Base-by-base conservation (phyloP, 2,329 filamentous ascomycete species). In the Fusarium penzigii region DNA sequence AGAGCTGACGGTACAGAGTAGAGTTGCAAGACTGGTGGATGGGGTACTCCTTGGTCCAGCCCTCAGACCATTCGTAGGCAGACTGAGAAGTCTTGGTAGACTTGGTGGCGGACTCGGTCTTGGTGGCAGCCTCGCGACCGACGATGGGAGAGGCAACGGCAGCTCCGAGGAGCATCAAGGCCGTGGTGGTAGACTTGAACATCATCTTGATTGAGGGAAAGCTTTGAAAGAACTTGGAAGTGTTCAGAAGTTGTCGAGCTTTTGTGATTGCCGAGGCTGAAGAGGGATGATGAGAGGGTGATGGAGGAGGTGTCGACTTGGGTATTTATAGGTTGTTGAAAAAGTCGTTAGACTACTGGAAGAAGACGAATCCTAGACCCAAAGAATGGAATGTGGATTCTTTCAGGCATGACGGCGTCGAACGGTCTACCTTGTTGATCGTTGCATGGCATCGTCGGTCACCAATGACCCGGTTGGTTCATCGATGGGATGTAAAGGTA, bases 1-100 rank as follows among this genome's bases (percentile, higher is more conserved):
- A 69, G 41, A 89, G 75, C 66, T 87, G 82, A 8, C 68, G 69
- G 40, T 73, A 75, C 60, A 87, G 77, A 2, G 85, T 88, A 44
- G 74, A 70, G 62, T 89, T 89, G 73, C 87, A 89, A 20, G 84
- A 87, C 34, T 75, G 66, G 68, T 89, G 86, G 65, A 89, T 86
- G 14, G 74, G 70, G 59, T 72, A 78, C 11, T 56, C 53, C 53
- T 65, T 63, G 16, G 62, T 51, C 68, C 69, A 72, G 25, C 66
- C 68, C 6, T 63, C 60, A 29, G 67, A 55, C 70, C 70, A 72
- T 55, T 65, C 57, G 54, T 71, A 72, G 29, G 46, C 47, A 13
- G 34, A 14, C n/a, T 48, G 47, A 29, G 57, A 34, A n/a, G 62
- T 61, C 3, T 64, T 39, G 3, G 63, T 52, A 2, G 63, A 46